Percentiles rank a stretch among this genome's conserved stretches.
Evolutionary conservation across 2,329 filamentous ascomycete species (phyloP).

Genomic region (Xylaria sp.): DNA sequence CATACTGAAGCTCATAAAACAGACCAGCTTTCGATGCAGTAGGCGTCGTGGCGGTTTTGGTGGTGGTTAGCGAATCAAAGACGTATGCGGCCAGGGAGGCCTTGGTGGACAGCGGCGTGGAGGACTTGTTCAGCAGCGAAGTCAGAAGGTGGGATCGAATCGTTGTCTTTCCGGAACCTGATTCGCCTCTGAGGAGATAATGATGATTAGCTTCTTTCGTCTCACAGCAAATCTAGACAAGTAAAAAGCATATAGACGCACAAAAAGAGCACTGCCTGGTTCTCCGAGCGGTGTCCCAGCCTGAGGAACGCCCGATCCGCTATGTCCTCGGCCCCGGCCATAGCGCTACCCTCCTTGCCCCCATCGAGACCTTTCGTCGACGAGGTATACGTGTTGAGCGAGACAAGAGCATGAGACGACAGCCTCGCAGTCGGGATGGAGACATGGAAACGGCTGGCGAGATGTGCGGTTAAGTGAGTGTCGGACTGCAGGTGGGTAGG

Average conservation of each 20-base stretch:
- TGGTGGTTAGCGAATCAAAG: conserved; percentile 95
- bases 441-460: conserved; percentile 91
- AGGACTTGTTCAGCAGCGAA: conserved; percentile 86
- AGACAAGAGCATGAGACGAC: conserved; percentile 90
- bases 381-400: conserved; percentile 93
- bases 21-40: conserved; percentile 95
- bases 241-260: conserved; percentile 64
- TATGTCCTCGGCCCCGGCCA: conserved; percentile 91
- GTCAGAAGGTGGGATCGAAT: conserved; percentile 89
- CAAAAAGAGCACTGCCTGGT: conserved; percentile 93
- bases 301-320: conserved; percentile 86
- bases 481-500: conserved; percentile 84
- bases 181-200: conserved; percentile 77
- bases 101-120: conserved; percentile 92
- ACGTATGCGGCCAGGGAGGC: conserved; percentile 93
- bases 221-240: background rate
- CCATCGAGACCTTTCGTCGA: conserved; percentile 91
- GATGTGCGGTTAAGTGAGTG: conserved; percentile 81
- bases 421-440: conserved; percentile 87
- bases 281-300: conserved; percentile 87
- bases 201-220: conserved; percentile 34
- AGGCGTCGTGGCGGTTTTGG: conserved; percentile 94
- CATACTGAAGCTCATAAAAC: conserved; percentile 96
- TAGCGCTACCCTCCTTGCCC: conserved; percentile 88
- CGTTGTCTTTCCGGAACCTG: conserved; percentile 94